Conservation (phyloP, 2,329 filamentous ascomycete genomes). For the Alternaria brassicicola region DNA sequence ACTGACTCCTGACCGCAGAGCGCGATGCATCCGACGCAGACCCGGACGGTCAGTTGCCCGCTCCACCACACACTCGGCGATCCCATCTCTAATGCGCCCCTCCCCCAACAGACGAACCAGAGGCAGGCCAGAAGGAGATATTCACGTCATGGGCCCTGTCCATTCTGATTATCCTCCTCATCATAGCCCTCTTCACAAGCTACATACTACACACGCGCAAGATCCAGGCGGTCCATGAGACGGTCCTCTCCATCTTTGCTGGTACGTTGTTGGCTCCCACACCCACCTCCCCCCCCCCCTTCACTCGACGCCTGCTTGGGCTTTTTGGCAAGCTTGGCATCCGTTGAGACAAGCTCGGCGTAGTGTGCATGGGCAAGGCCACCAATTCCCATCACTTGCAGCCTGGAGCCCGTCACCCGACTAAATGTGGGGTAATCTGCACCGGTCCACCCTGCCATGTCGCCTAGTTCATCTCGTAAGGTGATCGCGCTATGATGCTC, state of each 20-base stretch:
- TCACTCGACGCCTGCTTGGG: not conserved
- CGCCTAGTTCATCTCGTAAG: slow-evolving; percentile 23
- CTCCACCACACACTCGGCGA: slow-evolving; percentile 13
- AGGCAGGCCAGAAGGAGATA: slow-evolving; percentile 90
- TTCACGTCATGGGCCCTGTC: slow-evolving; percentile 97
- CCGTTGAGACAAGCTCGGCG: slow-evolving; percentile 11
- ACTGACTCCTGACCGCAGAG: slow-evolving; percentile 35
- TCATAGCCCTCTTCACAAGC: slow-evolving; percentile 93
- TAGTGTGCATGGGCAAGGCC: slow-evolving; percentile 17
- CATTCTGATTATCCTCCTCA: slow-evolving; percentile 93
- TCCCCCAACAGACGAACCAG: slow-evolving; percentile 64
- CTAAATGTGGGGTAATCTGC: slow-evolving; percentile 21
- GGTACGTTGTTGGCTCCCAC: slow-evolving; percentile 58
- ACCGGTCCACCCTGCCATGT: slow-evolving; percentile 12
- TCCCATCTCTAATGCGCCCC: slow-evolving; percentile 45
- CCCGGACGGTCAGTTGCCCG: slow-evolving; percentile 50
- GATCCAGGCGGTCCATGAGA: slow-evolving; percentile 97
- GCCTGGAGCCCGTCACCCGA: slow-evolving; percentile 11
- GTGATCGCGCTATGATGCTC: slow-evolving; percentile 23
- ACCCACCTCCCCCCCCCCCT: too few species aligned
- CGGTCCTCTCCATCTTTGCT: slow-evolving; percentile 96
- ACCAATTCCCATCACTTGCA: slow-evolving; percentile 6
- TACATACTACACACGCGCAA: slow-evolving; percentile 96
- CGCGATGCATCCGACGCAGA: slow-evolving; percentile 56
- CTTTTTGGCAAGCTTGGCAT: slow-evolving; percentile 4